phyloP scores from a whole-genome alignment of 345 rosid species.

The Rhodamnia argentea region DNA sequence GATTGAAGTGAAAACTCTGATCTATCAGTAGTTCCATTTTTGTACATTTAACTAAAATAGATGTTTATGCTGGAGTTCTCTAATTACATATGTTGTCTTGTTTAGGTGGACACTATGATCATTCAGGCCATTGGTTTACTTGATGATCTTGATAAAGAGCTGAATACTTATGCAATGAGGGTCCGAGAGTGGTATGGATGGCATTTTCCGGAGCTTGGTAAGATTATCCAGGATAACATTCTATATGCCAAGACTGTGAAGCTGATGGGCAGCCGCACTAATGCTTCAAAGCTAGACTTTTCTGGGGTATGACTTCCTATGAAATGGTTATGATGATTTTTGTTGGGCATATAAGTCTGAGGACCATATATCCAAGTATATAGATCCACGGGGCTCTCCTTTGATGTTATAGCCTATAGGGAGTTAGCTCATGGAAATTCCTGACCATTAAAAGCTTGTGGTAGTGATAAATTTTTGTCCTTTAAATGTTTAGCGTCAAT shows the following conservation, averaged over 20 bases:
- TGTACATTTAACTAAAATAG: neutral
- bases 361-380: neutral
- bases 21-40: neutral
- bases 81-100: neutral
- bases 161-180: slow-evolving; percentile 88
- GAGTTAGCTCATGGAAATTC: neutral
- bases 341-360: neutral
- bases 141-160: slow-evolving; percentile 96
- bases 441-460: neutral
- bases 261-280: slow-evolving; percentile 67
- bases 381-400: neutral
- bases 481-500: neutral
- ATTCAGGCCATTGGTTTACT: slow-evolving; percentile 93
- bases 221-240: slow-evolving; percentile 76
- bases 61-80: neutral
- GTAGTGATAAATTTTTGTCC: neutral
- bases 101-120: slow-evolving; percentile 92
- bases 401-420: neutral
- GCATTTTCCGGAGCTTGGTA: slow-evolving; percentile 98
- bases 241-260: slow-evolving; percentile 77
- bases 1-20: neutral
- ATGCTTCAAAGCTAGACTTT: slow-evolving; percentile 82
- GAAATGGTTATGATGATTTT: neutral
- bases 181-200: slow-evolving; percentile 92
- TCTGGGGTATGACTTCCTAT: slow-evolving; percentile 42